Base-by-base conservation (phyloP, 768 basidiomycete genomes). In the Termitomyces sp. region DNA sequence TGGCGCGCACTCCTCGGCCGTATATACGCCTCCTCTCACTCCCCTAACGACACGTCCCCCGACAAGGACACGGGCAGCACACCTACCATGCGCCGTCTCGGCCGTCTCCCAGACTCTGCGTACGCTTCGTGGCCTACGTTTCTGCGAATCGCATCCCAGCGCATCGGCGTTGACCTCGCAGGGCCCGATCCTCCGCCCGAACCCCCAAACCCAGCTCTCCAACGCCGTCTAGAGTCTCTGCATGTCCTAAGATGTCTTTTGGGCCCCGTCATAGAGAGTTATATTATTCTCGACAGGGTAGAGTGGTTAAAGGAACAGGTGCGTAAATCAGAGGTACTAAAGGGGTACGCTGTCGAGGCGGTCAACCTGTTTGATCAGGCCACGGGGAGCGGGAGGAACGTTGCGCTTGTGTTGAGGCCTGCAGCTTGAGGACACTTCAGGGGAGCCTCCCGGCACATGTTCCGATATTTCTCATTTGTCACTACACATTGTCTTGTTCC, bases 341-440 rank as follows among this genome's bases (percentile, higher is more conserved):
- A 27, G 4, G 47, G 37, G 21, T 53, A 66, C 57, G 38, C 61
- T 2, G 75, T 82, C 19, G 73, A 78, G 31, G 63, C 82, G 21
- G 74, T 89, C 3, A 90, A 88, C 67, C 65, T 92, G 41, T 91
- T 92, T 58, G 85, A 90, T 63, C 89, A 90, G 67, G 73, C 75
- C 5, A 80, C 79, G 3, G 89, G 87, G 43, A 91, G 89, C 67
- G 87, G 84, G 46, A 72, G 89, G 63, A 91, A 90, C 68, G 73
- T 88, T 54, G 87, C 82, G 7, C 73, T 90, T 49, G 81, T 84
- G 34, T 71, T 87, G 50, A 71, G 70, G 35, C 76, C 79, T 32
- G 44, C n/a, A n/a, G n/a, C n/a, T n/a, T n/a, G n/a, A n/a, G n/a
- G n/a, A n/a, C n/a, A n/a, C n/a, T n/a, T n/a, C n/a, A n/a, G n/a